Evolutionary conservation across 768 basidiomycete species (phyloP), one percentile per base, ranked within the genome.

Genomic region (Leccinum aurantiacum): DNA sequence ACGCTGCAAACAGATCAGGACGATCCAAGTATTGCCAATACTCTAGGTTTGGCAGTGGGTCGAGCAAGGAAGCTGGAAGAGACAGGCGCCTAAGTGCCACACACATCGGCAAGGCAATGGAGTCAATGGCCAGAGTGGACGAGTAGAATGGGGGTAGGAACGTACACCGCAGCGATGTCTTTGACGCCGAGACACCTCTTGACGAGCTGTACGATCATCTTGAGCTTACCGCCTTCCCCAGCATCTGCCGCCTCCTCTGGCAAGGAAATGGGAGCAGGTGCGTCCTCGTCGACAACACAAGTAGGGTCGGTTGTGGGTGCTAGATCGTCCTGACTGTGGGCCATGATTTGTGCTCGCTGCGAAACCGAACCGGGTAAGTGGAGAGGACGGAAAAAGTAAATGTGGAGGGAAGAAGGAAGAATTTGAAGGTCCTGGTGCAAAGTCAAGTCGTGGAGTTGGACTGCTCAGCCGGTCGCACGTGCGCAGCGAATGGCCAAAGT

Each of bases 1-100:
- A 97, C 95, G 93, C 87, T 68, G 89, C 89, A 69, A 98, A 94
- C 49, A 93, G 77, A 74, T 97, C 95, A 7, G 95, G 91, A 65
- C 93, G 82, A 74, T 96, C 94, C 51, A 93, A 80, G 66, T 94
- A 95, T 65, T 93, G 88, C 92, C 92, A 97, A 77, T 95, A 98
- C 76, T 98, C 95, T 54, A 98, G 82, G 76, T 98, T 98, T 5
- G 95, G 95, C 65, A 95, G 82, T 4, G 95, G 95, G 71, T 97
- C 95, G 47, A 98, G 82, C 52, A 98, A 75, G 49, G 93, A 95
- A 14, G 95, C 95, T 3, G 95, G 95, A 44, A 98, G 78, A 0
- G 95, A 97, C 29, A 98, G 78, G 52, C 95, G 91, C 85, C 95
- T 97, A 58, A 14, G 58, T 44, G n/a, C 41, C 41, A 44, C 41